phyloP scores from a whole-genome alignment of 768 basidiomycete genomes.

The Botryobasidium botryosum region DNA sequence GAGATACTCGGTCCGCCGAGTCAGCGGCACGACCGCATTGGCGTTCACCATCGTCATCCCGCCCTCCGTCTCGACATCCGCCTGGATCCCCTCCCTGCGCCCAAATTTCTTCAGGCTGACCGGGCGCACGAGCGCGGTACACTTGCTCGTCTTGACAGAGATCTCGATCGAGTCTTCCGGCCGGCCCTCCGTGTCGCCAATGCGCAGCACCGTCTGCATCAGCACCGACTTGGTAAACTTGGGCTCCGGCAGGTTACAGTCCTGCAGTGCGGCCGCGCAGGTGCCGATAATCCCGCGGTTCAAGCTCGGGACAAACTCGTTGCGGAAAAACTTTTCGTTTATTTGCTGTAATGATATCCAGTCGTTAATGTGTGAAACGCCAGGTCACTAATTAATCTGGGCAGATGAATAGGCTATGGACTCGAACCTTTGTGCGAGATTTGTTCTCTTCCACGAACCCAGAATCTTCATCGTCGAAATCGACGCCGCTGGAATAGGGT shows the following conservation, averaged over 20 bases:
- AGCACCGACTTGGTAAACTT: conserved; percentile 52
- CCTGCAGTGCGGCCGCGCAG: conserved; percentile 45
- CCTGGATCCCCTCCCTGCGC: conserved; percentile 12
- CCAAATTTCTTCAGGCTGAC: conserved; percentile 68
- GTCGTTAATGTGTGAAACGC: neutral
- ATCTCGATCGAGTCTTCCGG: conserved; percentile 63
- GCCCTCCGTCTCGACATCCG: conserved; percentile 15
- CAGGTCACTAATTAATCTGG: no score
- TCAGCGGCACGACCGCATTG: conserved; percentile 21
- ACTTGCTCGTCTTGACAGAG: conserved; percentile 59
- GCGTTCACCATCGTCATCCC: conserved; percentile 19
- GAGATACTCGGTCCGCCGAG: conserved; percentile 36
- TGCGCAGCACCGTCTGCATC: conserved; percentile 43
- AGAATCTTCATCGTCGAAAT: conserved; percentile 64
- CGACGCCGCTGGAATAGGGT: conserved; percentile 45
- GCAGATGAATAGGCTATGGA: no score
- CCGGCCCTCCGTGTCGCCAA: conserved; percentile 57
- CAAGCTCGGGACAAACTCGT: conserved; percentile 26
- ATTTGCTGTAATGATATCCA: conserved; percentile 29
- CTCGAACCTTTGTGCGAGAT: conserved; percentile 47
- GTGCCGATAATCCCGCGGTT: conserved; percentile 41
- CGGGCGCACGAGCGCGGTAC: conserved; percentile 50
- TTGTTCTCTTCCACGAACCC: conserved; percentile 53
- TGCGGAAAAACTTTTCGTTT: conserved; percentile 58
- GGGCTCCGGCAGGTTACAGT: conserved; percentile 42